phyloP scores from a whole-genome alignment of 108 stramenopile species.

The Aurantiochytrium sp. region DNA sequence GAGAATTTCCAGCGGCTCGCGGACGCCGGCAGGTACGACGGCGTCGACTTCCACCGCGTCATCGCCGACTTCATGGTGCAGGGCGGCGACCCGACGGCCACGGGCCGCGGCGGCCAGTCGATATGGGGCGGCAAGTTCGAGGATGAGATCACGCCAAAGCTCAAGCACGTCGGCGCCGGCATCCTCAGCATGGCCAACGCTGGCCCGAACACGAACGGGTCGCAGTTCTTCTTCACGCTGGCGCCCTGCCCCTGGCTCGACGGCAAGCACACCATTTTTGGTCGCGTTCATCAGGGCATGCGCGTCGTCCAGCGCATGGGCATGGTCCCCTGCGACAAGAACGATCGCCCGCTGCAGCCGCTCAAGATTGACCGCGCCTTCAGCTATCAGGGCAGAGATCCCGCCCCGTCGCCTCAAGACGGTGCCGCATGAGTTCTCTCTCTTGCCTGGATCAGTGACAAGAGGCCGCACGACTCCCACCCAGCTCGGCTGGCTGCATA shows the following conservation, averaged over 20 bases:
- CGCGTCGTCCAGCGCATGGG: conserved; percentile 36
- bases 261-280: conserved; percentile 48
- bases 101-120: conserved; percentile 44
- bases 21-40: conserved; percentile 41
- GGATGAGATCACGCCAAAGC: conserved; percentile 42
- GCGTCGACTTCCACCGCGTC: conserved; percentile 43
- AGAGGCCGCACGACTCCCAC: too few species aligned
- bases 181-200: conserved; percentile 65
- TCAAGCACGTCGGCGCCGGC: conserved; percentile 49
- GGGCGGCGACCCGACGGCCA: conserved; percentile 54
- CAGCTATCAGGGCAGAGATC: not conserved
- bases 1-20: conserved; percentile 40
- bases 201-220: conserved; percentile 77
- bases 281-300: conserved; percentile 36
- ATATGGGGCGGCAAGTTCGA: conserved; percentile 49
- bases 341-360: not conserved
- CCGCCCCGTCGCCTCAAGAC: not conserved
- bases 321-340: not conserved
- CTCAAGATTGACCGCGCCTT: not conserved
- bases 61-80: conserved; percentile 52
- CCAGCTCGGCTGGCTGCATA: too few species aligned
- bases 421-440: too few species aligned
- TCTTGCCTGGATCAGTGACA: too few species aligned
- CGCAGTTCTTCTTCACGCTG: conserved; percentile 76
- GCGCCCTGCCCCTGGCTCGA: conserved; percentile 50